Evolutionary conservation across 176 grass and related monocot species (phyloP), one percentile per base, ranked within the genome.

Genomic region (Rhynchospora tenuis): DNA sequence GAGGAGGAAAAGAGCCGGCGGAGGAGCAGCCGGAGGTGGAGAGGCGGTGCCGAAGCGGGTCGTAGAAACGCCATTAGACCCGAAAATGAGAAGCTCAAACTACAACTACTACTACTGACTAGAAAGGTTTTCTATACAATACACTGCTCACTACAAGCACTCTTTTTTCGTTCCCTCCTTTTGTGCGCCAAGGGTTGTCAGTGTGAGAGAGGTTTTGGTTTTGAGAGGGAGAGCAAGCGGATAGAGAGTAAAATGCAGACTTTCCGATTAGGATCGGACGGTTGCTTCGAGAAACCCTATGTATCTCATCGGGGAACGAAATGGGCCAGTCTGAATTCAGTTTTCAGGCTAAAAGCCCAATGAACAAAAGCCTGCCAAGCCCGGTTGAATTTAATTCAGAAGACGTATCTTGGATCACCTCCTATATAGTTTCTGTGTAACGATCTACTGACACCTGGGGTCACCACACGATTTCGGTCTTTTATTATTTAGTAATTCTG

Each of bases 11-110:
- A 73, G 80, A 91, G 81, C 56, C 90, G 85, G 81, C 85, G 87
- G 81, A 89, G 81, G 38, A 87, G 84, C n/a, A 83, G 67, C 27
- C 92, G 92, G 56, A 88, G 59, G 55, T 86, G 92, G 28, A 87
- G 66, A 52, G 85, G 46, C 20, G 90, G 85, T 69, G 90, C 73
- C 9, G 81, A 23, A 12, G 87, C 81, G 64, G 88, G 77, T 84
- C 89, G 83, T 2, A 97, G 87, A 3, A 81, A 86, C 81, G 92
- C 92, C 95, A 97, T 97, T 79, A 73, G 83, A 79, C 68, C 14
- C 72, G 77, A 77, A 12, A 52, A 7, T 42, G 64, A 80, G 46
- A 76, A 64, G 16, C 60, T 69, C 88, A 54, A 81, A 23, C 13
- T 24, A 9, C 26, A 26, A 77, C 5, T 9, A 23, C 13, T 24